Conservation (phyloP, 2,329 filamentous ascomycete species). For the Epichloe gansuensis region DNA sequence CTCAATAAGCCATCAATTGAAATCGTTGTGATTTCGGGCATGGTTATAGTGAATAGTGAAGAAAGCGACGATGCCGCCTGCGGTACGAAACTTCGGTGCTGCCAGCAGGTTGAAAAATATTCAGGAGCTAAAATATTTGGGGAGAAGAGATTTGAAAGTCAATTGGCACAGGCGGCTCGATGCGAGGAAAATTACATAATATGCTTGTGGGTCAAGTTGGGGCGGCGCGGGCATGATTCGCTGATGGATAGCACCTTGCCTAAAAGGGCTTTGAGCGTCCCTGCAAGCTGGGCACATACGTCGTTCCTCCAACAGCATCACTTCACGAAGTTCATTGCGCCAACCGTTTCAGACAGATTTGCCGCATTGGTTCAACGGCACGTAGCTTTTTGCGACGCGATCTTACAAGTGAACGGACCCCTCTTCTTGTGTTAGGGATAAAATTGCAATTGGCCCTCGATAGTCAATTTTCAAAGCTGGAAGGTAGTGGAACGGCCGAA, state of each 20-base stretch:
- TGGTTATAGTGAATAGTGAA: neutral
- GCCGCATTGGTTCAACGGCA: neutral
- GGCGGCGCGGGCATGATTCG: neutral
- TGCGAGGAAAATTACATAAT: neutral
- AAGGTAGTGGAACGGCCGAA: neutral
- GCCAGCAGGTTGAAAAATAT: neutral
- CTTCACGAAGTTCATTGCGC: neutral
- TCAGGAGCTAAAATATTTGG: neutral
- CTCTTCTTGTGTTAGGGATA: no score
- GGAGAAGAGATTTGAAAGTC: no score
- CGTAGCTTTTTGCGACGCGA: neutral
- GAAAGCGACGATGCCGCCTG: neutral
- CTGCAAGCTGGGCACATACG: neutral
- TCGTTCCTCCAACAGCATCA: neutral
- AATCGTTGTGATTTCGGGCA: neutral
- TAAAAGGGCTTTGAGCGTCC: neutral
- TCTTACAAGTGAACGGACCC: neutral
- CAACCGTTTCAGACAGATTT: neutral
- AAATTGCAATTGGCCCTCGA: neutral
- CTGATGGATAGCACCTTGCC: neutral
- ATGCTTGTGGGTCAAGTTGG: neutral
- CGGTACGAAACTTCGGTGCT: neutral
- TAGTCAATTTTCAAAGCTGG: neutral
- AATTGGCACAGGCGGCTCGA: neutral
- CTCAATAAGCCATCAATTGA: neutral